Evolutionary conservation across 1,284 basidiomycete genomes (phyloP), one percentile per base, ranked within the genome.

Genomic region (Irpex lacteus): DNA sequence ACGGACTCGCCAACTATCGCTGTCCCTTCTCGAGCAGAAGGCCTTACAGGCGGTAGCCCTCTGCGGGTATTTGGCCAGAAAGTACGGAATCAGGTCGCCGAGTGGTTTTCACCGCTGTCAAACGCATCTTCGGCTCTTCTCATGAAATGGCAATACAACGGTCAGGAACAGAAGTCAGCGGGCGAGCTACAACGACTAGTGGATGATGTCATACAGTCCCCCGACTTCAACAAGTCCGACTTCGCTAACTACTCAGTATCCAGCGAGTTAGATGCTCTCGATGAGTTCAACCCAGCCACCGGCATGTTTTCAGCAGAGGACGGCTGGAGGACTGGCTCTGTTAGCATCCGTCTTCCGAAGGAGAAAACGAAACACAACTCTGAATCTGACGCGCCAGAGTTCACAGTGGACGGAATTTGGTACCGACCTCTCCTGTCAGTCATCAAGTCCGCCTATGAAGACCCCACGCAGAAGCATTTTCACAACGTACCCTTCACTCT

Each of bases 151-250:
- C 50, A 60, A 13, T 60, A 63, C 62, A 55, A 37, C 8, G 69
- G 63, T 5, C 55, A 49, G 1, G 52, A 56, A 11, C 5, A 11
- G 2, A 70, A 68, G 49, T 67, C 73, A 0, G 50, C 56, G 5
- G 57, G 4, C 1, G 69, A 74, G 58, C 21, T 69, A 1, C 40
- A 72, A 37, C 53, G 64, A 0, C 67, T 75, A 1, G 68, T 71
- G 5, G 5, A 64, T 1, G 61, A 70, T 11, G 69, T 74, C 1
- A 47, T 75, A 2, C 53, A 32, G 2, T 62, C 66, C 2, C 61
- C 59, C 0, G 70, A 70, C 19, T 73, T 72, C 54, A 15, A 61
- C 0, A 9, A 21, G 0, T 60, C 64, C 4, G 67, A 73, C 36
- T 61, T 73, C 0, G 11, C 4, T 7, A 58, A 53, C 11, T 68